Evolutionary conservation across 2,329 filamentous ascomycete genomes (phyloP).

Genomic region (Didymella sp.): DNA sequence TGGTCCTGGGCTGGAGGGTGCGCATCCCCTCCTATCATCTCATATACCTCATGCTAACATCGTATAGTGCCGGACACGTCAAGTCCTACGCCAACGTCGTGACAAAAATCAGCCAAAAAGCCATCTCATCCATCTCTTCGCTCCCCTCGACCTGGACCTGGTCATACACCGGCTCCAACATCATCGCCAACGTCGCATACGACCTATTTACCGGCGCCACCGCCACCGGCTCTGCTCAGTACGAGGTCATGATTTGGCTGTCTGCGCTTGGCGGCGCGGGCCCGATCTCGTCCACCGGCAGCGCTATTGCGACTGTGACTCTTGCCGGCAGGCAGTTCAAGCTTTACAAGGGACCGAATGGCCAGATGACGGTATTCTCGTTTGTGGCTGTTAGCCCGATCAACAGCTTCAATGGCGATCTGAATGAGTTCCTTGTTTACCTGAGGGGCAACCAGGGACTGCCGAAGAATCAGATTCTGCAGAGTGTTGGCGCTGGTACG

Average conservation of each 20-base stretch:
- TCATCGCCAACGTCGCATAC: conserved; percentile 67
- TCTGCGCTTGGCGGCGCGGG: conserved; percentile 64
- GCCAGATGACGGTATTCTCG: conserved; percentile 66
- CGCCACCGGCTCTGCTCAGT: conserved; percentile 57
- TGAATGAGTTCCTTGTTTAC: conserved; percentile 65
- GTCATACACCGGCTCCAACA: conserved; percentile 57
- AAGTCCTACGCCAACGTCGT: conserved; percentile 56
- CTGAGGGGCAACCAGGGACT: conserved; percentile 59
- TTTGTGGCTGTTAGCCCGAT: conserved; percentile 61
- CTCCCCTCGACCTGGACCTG: conserved; percentile 57
- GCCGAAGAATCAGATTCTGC: conserved; percentile 59
- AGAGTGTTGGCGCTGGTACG: conserved; percentile 62
- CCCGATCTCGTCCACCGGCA: conserved; percentile 65
- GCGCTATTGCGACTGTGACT: conserved; percentile 60
- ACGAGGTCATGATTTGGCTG: conserved; percentile 73
- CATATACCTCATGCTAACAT: conserved; percentile 3
- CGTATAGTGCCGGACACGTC: conserved; percentile 40
- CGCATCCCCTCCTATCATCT: conserved; percentile 1
- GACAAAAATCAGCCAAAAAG: conserved; percentile 42
- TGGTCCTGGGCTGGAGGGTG: conserved; percentile 55
- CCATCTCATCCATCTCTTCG: conserved; percentile 49
- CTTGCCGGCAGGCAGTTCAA: conserved; percentile 64
- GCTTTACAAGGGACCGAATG: conserved; percentile 68
- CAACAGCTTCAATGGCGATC: conserved; percentile 63
- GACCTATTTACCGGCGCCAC: conserved; percentile 65